These are phyloP conservation scores for Solanum clarkiae DNA, from an alignment of 257 asterid genomes.

Conservation along the genomic window DNA sequence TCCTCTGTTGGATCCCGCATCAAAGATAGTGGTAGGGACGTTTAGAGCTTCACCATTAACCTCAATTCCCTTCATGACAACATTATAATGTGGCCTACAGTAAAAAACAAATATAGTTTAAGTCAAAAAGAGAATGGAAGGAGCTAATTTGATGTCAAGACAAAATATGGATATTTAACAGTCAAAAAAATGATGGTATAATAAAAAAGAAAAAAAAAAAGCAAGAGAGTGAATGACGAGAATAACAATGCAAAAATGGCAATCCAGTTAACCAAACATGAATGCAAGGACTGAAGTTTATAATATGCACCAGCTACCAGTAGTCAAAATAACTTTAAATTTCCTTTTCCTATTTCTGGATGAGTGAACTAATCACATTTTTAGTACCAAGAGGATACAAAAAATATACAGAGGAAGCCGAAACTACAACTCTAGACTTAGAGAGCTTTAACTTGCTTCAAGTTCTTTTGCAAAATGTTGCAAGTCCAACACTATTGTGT, in stretches of 20 bases:
- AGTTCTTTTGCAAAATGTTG: not conserved
- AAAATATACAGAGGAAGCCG: not conserved
- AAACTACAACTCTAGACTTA: not conserved
- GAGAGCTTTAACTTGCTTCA: not conserved
- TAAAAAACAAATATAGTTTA: not conserved
- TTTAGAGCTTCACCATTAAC: conserved; percentile 35
- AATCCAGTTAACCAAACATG: not conserved
- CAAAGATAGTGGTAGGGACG: conserved; percentile 30
- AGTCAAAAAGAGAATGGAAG: not conserved
- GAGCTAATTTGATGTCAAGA: not conserved
- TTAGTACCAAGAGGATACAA: not conserved
- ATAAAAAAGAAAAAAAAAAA: not conserved
- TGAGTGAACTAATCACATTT: not conserved
- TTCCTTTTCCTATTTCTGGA: not conserved
- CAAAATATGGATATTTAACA: not conserved
- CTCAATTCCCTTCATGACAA: conserved; percentile 34
- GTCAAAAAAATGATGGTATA: not conserved
- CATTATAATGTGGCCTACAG: conserved; percentile 52
- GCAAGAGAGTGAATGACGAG: not conserved
- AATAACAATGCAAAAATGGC: not conserved
- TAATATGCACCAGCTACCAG: not conserved
- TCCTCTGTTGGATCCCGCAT: conserved; percentile 15
- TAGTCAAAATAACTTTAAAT: not conserved
- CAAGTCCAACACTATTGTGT: not conserved
- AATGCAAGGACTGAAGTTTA: not conserved